A percentile compares a stretch with the other conserved stretches of the same genome.
phyloP scores from a whole-genome alignment of 352 stramenopile genomes.

The Blastocystis sp. region DNA sequence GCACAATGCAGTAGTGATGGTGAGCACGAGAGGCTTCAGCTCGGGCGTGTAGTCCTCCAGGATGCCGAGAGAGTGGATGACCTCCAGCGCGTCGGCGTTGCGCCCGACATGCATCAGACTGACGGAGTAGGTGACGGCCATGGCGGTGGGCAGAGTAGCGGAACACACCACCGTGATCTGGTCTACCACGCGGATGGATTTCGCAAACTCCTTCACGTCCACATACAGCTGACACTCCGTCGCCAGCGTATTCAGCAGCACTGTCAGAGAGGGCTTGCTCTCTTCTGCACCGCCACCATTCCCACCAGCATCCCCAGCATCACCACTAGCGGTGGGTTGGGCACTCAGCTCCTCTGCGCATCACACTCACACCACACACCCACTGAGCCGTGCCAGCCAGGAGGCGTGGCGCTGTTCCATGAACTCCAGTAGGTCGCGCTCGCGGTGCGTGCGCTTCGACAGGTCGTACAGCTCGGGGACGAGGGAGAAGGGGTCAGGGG shows the following conservation, averaged over 20 bases:
- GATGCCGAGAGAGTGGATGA: conserved; percentile 46
- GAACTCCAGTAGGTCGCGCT: conserved; percentile 24
- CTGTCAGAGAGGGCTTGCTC: neutral
- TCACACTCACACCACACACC: neutral
- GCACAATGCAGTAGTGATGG: neutral
- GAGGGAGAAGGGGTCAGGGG: neutral
- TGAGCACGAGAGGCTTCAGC: neutral
- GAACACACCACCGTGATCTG: conserved; percentile 37
- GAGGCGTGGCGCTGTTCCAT: neutral
- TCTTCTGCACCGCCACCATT: too few relatives aligned
- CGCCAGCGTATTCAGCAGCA: neutral
- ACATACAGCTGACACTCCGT: neutral
- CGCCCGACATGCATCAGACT: conserved; percentile 45
- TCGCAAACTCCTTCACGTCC: conserved; percentile 12
- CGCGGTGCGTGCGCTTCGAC: neutral
- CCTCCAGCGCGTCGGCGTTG: conserved; percentile 24
- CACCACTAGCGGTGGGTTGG: too few relatives aligned
- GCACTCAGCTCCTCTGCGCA: conserved; percentile 5
- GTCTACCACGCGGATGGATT: conserved; percentile 33
- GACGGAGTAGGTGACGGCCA: conserved; percentile 52
- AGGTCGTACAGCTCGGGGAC: conserved; percentile 21
- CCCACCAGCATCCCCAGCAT: too few relatives aligned
- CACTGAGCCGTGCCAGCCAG: conserved; percentile 16
- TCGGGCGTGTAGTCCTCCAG: conserved; percentile 30
- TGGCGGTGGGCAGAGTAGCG: conserved; percentile 1